Evolutionary conservation across 2,329 filamentous ascomycete species (phyloP).

Genomic region (Allantophomopsis lycopodina): DNA sequence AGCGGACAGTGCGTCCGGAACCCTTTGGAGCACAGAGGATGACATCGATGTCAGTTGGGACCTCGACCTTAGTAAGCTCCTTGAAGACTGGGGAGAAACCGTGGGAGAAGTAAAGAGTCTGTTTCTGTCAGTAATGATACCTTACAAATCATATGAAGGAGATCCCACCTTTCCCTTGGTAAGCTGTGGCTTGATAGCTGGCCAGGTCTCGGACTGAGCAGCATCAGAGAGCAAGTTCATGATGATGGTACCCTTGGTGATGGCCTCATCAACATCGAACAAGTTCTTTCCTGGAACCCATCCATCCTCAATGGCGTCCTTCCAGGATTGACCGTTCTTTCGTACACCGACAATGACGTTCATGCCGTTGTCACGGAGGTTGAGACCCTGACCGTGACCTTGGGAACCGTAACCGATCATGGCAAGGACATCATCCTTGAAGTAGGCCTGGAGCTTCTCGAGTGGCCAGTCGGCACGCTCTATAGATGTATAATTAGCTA

Average conservation of each 20-base stretch:
- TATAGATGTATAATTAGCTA: slow-evolving; percentile 24
- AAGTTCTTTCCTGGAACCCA: slow-evolving; percentile 98
- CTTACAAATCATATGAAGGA: neutral
- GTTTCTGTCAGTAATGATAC: slow-evolving; percentile 7
- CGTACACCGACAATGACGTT: slow-evolving; percentile 98
- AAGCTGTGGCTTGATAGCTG: slow-evolving; percentile 92
- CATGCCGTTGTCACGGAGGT: slow-evolving; percentile 98
- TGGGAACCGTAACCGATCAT: slow-evolving; percentile 98
- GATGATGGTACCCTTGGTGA: slow-evolving; percentile 82
- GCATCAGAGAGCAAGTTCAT: slow-evolving; percentile 99
- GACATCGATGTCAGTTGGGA: slow-evolving; percentile 90
- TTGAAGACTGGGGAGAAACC: slow-evolving; percentile 99
- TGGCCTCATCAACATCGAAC: slow-evolving; percentile 96
- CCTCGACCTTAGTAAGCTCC: slow-evolving; percentile 96
- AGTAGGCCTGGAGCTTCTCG: slow-evolving; percentile 95
- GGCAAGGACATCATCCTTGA: slow-evolving; percentile 98
- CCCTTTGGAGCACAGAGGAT: slow-evolving; percentile 99
- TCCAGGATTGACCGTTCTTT: slow-evolving; percentile 97
- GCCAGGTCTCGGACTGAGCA: slow-evolving; percentile 98
- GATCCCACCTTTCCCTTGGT: slow-evolving; percentile 86
- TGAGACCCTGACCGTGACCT: slow-evolving; percentile 97
- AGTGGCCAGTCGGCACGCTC: slow-evolving; percentile 97
- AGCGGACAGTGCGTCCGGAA: slow-evolving; percentile 95
- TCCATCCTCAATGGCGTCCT: slow-evolving; percentile 92
- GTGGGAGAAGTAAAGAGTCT: slow-evolving; percentile 99